Percentiles rank a stretch among this genome's conserved stretches.
Conservation (phyloP, 257 asterid species). For the Plectranthus barbatus region DNA sequence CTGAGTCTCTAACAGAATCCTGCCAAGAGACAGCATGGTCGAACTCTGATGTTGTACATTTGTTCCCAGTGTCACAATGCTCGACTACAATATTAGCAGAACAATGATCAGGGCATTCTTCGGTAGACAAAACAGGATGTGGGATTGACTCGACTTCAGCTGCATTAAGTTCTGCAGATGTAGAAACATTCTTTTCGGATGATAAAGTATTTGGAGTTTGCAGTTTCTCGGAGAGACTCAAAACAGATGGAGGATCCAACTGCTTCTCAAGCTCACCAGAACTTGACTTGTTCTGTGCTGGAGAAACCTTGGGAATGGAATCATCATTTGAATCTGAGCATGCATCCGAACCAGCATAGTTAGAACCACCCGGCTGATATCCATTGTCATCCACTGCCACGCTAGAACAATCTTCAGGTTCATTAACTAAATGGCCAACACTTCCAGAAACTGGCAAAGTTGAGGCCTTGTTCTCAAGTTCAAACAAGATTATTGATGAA, state of each 20-base stretch:
- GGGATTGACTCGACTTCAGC: conserved; percentile 21
- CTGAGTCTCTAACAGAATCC: conserved; percentile 41
- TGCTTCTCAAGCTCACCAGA: conserved; percentile 36
- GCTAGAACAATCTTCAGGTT: conserved; percentile 30
- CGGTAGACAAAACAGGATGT: conserved; percentile 28
- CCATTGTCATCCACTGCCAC: conserved; percentile 40
- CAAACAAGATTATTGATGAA: conserved; percentile 53
- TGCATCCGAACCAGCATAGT: no score
- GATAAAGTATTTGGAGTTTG: conserved; percentile 27
- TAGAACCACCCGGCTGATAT: no score
- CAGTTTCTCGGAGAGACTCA: conserved; percentile 41
- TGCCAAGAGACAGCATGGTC: conserved; percentile 40
- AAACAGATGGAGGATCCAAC: conserved; percentile 34
- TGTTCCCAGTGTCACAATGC: conserved; percentile 27
- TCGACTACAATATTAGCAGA: conserved; percentile 25
- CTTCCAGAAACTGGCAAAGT: conserved; percentile 39
- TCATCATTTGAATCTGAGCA: conserved; percentile 31
- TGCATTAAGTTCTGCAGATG: conserved; percentile 19
- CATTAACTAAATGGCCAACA: conserved; percentile 29
- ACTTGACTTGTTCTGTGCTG: conserved; percentile 31
- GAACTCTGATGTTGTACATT: conserved; percentile 32
- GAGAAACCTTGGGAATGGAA: conserved; percentile 25
- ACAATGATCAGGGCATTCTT: conserved; percentile 18
- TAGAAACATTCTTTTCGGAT: conserved; percentile 26
- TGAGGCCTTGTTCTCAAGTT: conserved; percentile 41